Evolutionary conservation across 345 rosid species (phyloP).

Genomic region (Litchi chinensis): DNA sequence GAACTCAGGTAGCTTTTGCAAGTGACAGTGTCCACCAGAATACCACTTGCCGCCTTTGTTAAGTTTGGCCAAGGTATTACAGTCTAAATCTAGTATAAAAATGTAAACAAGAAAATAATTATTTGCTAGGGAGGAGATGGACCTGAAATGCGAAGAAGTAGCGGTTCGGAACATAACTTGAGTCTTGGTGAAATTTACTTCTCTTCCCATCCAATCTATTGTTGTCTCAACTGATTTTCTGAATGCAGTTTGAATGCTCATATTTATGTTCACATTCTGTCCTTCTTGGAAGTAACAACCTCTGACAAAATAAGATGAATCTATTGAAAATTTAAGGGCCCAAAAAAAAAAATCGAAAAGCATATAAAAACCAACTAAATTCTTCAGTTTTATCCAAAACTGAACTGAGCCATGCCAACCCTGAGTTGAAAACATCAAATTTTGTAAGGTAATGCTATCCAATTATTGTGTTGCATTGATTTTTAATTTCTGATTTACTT

Average conservation of each 20-base stretch:
- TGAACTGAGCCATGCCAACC: no score
- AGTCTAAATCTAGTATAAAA: not conserved
- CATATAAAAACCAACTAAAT: no score
- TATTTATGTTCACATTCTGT: slow-evolving; percentile 49
- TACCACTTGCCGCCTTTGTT: slow-evolving; percentile 65
- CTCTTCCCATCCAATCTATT: slow-evolving; percentile 47
- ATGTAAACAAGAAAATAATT: not conserved
- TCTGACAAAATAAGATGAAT: slow-evolving; percentile 31
- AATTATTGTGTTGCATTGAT: not conserved
- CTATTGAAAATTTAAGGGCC: not conserved
- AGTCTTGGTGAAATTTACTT: slow-evolving; percentile 53
- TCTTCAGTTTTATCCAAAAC: no score
- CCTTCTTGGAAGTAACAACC: slow-evolving; percentile 77
- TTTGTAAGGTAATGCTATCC: no score
- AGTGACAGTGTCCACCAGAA: slow-evolving; percentile 51
- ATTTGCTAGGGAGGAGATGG: not conserved
- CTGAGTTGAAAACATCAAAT: not conserved
- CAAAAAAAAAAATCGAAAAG: no score
- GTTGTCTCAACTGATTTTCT: slow-evolving; percentile 50
- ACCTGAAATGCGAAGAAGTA: slow-evolving; percentile 83
- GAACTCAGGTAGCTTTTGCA: slow-evolving; percentile 64
- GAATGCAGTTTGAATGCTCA: slow-evolving; percentile 58
- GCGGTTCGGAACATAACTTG: slow-evolving; percentile 63
- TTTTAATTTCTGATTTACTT: no score
- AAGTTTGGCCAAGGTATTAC: slow-evolving; percentile 4